Evolutionary conservation across 2,329 filamentous ascomycete species (phyloP).

Genomic region (Stachybotrys chartarum): DNA sequence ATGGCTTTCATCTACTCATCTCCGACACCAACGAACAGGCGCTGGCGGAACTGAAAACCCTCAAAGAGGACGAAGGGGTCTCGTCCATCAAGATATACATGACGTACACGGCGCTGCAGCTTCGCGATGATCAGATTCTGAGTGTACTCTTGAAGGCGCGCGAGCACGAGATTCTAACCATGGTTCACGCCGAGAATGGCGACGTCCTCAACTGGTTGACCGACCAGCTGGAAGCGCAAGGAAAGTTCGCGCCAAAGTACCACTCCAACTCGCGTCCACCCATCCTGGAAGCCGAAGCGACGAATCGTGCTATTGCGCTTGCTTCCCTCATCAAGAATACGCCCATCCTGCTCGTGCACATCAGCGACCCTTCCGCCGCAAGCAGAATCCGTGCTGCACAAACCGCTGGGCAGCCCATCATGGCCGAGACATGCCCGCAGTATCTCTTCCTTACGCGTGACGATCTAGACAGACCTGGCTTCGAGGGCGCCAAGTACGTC

Average conservation of each 20-base stretch:
- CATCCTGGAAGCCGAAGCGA: conserved; percentile 44
- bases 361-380: conserved; percentile 38
- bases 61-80: conserved; percentile 29
- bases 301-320: conserved; percentile 43
- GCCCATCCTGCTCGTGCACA: conserved; percentile 47
- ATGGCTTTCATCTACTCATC: conserved; percentile 47
- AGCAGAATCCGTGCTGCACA: conserved; percentile 39
- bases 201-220: conserved; percentile 48
- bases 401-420: conserved; percentile 38
- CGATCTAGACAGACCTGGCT: conserved; percentile 40
- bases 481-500: conserved; percentile 48
- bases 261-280: conserved; percentile 41
- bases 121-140: conserved; percentile 41
- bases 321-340: conserved; percentile 34
- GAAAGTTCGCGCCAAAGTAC: conserved; percentile 41
- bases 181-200: conserved; percentile 49
- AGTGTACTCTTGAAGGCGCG: conserved; percentile 36
- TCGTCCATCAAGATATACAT: conserved; percentile 45
- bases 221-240: conserved; percentile 39
- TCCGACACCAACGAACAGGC: conserved; percentile 34
- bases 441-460: conserved; percentile 46
- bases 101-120: conserved; percentile 42
- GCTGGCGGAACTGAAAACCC: conserved; percentile 29
- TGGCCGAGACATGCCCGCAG: conserved; percentile 49
- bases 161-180: conserved; percentile 46